A percentile compares a stretch with the other conserved stretches of the same genome.
Evolutionary conservation across 2,329 filamentous ascomycete genomes (phyloP).

Genomic region (Claviceps purpurea): DNA sequence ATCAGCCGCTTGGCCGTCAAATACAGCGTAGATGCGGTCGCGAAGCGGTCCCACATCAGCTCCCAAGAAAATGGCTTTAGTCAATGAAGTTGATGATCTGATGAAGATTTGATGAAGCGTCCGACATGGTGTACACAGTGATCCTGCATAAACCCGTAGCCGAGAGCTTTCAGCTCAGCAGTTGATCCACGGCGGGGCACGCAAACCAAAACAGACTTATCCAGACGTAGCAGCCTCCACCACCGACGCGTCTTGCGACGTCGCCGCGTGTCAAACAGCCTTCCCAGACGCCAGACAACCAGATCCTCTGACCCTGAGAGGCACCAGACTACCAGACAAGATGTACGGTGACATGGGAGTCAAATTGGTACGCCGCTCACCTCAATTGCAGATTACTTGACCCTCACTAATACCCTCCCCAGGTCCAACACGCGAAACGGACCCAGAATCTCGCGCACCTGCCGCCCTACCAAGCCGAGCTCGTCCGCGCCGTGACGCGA

Average conservation of each 20-base stretch:
- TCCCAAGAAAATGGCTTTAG: too few species aligned
- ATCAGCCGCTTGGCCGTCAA: neutral
- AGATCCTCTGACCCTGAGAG: too few species aligned
- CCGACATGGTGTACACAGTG: too few species aligned
- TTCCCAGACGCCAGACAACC: neutral
- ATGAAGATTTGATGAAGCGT: too few species aligned
- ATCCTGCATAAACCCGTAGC: too few species aligned
- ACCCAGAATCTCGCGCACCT: conserved; percentile 76
- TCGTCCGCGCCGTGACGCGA: conserved; percentile 73
- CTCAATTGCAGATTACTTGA: neutral
- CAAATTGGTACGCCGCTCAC: conserved; percentile 53
- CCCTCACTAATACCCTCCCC: conserved; percentile 3
- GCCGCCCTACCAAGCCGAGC: conserved; percentile 83
- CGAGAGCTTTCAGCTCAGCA: neutral
- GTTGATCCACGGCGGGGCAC: neutral
- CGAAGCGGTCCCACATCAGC: neutral
- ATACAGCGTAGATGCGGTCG: neutral
- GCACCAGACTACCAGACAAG: neutral
- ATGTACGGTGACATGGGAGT: conserved; percentile 87
- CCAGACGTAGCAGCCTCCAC: neutral
- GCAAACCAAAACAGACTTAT: neutral
- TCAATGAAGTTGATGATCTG: too few species aligned
- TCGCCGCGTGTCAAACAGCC: neutral
- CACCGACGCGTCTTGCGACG: neutral
- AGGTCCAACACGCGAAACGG: conserved; percentile 94